phyloP scores from a whole-genome alignment of 306 rosid species.

The Elaeagnus macrophylla region DNA sequence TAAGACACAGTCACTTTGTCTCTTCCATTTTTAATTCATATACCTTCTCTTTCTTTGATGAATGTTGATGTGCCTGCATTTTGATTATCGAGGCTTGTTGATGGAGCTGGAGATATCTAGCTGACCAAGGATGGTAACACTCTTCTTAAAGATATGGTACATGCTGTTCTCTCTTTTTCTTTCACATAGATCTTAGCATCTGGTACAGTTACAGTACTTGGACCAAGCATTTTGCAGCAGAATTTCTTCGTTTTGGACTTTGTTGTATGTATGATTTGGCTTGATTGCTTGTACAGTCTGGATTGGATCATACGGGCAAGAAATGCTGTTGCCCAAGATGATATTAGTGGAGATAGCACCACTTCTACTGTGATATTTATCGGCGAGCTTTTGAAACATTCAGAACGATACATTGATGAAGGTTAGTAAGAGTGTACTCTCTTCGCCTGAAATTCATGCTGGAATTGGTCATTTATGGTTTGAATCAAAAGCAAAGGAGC shows the following conservation, averaged over 20 bases:
- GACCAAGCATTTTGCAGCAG: background rate
- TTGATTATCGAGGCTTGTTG: constrained; percentile 60
- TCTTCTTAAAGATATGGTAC: constrained; percentile 84
- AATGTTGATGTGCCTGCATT: background rate
- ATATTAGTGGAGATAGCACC: constrained; percentile 89
- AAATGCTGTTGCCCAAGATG: constrained; percentile 96
- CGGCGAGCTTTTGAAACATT: constrained; percentile 95
- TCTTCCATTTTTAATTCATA: background rate
- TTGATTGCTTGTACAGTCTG: background rate
- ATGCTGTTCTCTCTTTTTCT: background rate
- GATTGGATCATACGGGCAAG: constrained; percentile 32
- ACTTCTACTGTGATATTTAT: constrained; percentile 90
- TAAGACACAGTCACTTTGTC: constrained; percentile 19
- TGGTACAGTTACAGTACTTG: background rate
- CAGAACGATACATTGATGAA: constrained; percentile 88
- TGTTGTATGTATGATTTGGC: background rate
- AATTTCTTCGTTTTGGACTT: background rate
- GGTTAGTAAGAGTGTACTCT: constrained; percentile 28
- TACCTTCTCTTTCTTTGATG: no score
- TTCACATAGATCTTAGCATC: constrained; percentile 20
- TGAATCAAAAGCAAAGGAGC: no score
- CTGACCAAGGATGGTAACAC: constrained; percentile 97
- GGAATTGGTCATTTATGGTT: no score
- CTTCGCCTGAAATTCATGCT: background rate
- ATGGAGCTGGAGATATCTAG: constrained; percentile 91